Evolutionary conservation across 2,329 filamentous ascomycete species (phyloP), one percentile per base, ranked within the genome.

Genomic region (Lachnellula cervina): DNA sequence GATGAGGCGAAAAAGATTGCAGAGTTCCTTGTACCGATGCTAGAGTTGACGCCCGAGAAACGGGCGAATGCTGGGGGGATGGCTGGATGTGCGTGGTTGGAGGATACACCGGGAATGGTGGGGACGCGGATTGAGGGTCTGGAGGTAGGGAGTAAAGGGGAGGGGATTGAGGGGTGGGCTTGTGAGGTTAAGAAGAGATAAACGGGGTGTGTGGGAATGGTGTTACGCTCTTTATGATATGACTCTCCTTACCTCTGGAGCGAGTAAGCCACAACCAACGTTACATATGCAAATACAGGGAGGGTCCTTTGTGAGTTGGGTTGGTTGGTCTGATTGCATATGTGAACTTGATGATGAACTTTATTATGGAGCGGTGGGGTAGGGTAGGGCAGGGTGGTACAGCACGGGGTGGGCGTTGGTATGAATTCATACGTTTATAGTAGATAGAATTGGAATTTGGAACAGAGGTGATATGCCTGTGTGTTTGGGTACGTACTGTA

Each of bases 51-150:
- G 42, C 94, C 94, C 0, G 90, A 93, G 58, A 89, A 90, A 72
- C 80, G 94, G 42, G 94, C 94, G 11, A 99, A 97, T 69, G 94
- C 94, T 0, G 94, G 94, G 37, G 94, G 94, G 5, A 97, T 97
- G 94, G 86, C 89, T 4, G 86, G 87, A 6, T 90, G 96, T 65
- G 71, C 77, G 5, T 97, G 93, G 81, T 73, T 97, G 63, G 84
- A 89, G 59, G 88, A 91, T 62, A 92, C 92, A 3, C 86, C 87
- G 35, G 93, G 92, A 7, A 97, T 99, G 92, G 86, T 92, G 66
- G 82, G 80, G 11, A 74, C 93, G 54, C 85, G 82, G 70, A 80
- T 97, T 59, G 83, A 87, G 16, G 81, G 80, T 0, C 78, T 97
- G 34, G 76, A 84, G 48, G 88, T 95, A 1, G 91, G 91, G 6